These are phyloP conservation scores for Phytophthora pinifolia DNA, from an alignment of 352 stramenopile genomes.

Conservation along the genomic window DNA sequence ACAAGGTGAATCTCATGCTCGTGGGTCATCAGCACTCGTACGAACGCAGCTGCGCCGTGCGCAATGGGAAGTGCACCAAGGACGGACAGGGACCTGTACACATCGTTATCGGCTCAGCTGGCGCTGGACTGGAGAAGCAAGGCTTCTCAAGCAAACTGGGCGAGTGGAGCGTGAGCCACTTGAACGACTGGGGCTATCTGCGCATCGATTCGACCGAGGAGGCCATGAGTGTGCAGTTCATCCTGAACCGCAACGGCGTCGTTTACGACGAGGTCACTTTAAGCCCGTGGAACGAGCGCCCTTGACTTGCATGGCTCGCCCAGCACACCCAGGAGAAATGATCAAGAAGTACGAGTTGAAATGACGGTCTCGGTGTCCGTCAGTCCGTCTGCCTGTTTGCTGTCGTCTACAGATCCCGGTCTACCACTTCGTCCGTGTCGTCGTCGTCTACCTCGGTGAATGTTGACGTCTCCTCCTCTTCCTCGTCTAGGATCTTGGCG, in stretches of 20 bases:
- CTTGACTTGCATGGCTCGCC: too few relatives aligned
- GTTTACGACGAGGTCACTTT: slow-evolving; percentile 81
- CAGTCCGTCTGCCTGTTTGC: slow-evolving; percentile 24
- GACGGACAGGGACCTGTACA: slow-evolving; percentile 82
- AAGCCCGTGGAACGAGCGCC: slow-evolving; percentile 48
- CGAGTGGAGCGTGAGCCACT: slow-evolving; percentile 77
- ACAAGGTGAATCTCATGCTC: slow-evolving; percentile 92
- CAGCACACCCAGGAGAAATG: slow-evolving; percentile 4
- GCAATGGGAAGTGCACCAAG: slow-evolving; percentile 64
- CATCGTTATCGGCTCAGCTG: slow-evolving; percentile 85
- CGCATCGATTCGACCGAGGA: slow-evolving; percentile 60
- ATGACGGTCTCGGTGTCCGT: slow-evolving; percentile 19
- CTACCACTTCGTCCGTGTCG: slow-evolving; percentile 38
- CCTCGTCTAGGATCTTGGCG: slow-evolving; percentile 79
- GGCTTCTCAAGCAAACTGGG: slow-evolving; percentile 69
- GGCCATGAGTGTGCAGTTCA: slow-evolving; percentile 74
- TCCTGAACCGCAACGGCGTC: slow-evolving; percentile 78
- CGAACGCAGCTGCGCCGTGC: slow-evolving; percentile 86
- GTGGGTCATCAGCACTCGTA: slow-evolving; percentile 93
- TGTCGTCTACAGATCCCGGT: slow-evolving; percentile 69
- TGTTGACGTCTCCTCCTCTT: slow-evolving; percentile 53
- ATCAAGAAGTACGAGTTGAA: slow-evolving; percentile 32
- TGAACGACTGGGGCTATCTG: slow-evolving; percentile 81
- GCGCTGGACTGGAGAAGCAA: slow-evolving; percentile 64
- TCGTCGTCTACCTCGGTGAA: slow-evolving; percentile 33